A percentile compares a stretch with the other conserved stretches of the same genome.
These are phyloP conservation scores for Podospora tetraspora DNA, from an alignment of 495 filamentous ascomycete species.

Conservation along the genomic window DNA sequence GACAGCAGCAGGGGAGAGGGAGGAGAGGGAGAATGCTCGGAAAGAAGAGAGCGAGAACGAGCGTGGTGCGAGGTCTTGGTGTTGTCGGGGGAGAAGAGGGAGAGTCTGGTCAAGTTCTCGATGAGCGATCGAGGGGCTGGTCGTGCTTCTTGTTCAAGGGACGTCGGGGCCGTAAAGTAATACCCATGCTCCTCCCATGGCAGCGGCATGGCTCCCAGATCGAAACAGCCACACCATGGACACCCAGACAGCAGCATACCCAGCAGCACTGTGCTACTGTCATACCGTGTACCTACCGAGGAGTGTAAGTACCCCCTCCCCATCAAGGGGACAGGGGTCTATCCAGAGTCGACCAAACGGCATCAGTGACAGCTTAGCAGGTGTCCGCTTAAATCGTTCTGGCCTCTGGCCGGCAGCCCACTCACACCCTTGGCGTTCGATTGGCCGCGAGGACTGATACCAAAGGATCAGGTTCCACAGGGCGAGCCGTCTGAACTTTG, in stretches of 20 bases:
- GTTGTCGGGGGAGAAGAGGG: not conserved
- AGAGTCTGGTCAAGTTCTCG: not conserved
- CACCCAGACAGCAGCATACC: too few relatives aligned
- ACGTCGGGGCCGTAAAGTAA: not conserved
- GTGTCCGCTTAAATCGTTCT: not conserved
- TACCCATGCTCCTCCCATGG: not conserved
- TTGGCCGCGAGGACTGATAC: not conserved
- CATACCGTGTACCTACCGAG: not conserved
- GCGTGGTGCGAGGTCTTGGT: slow-evolving; percentile 10
- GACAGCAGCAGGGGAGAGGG: not conserved
- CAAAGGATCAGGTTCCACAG: not conserved
- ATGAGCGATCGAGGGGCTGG: not conserved
- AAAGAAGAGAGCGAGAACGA: slow-evolving; percentile 8
- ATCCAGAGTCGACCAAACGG: not conserved
- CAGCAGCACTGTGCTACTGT: not conserved
- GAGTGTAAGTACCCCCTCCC: not conserved
- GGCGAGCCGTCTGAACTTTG: not conserved
- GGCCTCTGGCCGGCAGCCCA: not conserved
- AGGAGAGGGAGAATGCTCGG: not conserved
- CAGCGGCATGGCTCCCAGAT: not conserved
- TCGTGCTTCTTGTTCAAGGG: slow-evolving; percentile 1
- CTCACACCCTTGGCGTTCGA: not conserved
- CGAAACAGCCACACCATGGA: not conserved
- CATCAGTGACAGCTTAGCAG: not conserved
- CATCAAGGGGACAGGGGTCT: not conserved